These are phyloP conservation scores for Fonsecaea nubica DNA, from an alignment of 2,329 filamentous ascomycete species.

Conservation along the genomic window DNA sequence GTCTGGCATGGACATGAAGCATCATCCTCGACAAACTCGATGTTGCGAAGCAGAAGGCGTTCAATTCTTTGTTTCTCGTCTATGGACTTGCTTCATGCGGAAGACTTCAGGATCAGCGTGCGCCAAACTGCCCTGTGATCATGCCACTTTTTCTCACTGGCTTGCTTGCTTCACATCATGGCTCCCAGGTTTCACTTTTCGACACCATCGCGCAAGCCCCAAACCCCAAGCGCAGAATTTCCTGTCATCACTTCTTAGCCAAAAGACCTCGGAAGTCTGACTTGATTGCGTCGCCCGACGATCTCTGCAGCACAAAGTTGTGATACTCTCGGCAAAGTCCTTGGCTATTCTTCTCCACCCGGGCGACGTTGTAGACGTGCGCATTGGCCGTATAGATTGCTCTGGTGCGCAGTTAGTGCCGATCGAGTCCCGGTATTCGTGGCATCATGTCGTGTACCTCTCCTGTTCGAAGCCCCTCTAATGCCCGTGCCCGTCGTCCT, in stretches of 20 bases:
- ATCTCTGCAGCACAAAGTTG: too few relatives aligned
- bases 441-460: not conserved
- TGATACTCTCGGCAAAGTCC: not conserved
- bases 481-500: slow-evolving; percentile 71
- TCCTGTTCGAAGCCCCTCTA: slow-evolving; percentile 7
- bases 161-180: not conserved
- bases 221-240: not conserved
- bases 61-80: not conserved
- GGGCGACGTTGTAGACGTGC: not conserved
- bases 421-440: not conserved
- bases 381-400: not conserved
- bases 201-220: not conserved
- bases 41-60: not conserved
- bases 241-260: not conserved
- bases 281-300: not conserved
- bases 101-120: not conserved
- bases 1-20: not conserved
- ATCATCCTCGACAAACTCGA: not conserved
- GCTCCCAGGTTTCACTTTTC: not conserved
- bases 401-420: not conserved
- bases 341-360: not conserved
- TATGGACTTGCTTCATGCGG: not conserved
- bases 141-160: not conserved
- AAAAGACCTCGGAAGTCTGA: not conserved
- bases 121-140: not conserved